Evolutionary conservation across 306 rosid genomes (phyloP), one percentile per base, ranked within the genome.

Genomic region (Fragaria iinumae): DNA sequence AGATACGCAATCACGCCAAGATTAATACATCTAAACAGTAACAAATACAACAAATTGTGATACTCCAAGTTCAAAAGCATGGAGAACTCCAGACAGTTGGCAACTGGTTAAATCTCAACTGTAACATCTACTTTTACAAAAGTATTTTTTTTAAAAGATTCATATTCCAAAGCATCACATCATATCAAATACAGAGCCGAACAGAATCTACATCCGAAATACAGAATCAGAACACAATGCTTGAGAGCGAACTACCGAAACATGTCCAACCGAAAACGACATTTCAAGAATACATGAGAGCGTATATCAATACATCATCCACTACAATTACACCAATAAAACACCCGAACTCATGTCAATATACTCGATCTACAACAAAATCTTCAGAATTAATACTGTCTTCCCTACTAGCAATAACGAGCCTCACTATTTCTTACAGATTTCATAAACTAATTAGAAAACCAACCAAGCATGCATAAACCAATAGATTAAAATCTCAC

Each of bases 151-250:
- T 5, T 2, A 20, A 16, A 27, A 16, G 48, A 53, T 43, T 20
- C 27, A 78, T 72, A 83, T 80, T 82, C 83, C 81, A 21, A 47
- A 20, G 20, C 69, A 84, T 63, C 43, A 60, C 67, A 56, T 56
- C 67, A 23, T 8, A 56, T 56, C 83, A 48, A 67, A 39, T 21
- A 49, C 38, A 74, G 56, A 78, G 53, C 67, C 16, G 41, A 81
- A 70, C 4, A 53, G 88, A 80, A 83, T 83, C 82, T 75, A 65
- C 56, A 59, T 67, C 41, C 76, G 57, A 27, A 47, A 41, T 8
- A 16, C 76, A 73, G 41, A 23, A 53, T 21, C 4, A 55, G 45
- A 21, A 21, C 49, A n/a, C 27, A 6, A 53, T 6, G 21, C 62
- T 55, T 8, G 13, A 16, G 0, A 50, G 11, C 6, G 12, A 32